Conservation (phyloP, 176 grass and related monocot species). For the Leersia perrieri region DNA sequence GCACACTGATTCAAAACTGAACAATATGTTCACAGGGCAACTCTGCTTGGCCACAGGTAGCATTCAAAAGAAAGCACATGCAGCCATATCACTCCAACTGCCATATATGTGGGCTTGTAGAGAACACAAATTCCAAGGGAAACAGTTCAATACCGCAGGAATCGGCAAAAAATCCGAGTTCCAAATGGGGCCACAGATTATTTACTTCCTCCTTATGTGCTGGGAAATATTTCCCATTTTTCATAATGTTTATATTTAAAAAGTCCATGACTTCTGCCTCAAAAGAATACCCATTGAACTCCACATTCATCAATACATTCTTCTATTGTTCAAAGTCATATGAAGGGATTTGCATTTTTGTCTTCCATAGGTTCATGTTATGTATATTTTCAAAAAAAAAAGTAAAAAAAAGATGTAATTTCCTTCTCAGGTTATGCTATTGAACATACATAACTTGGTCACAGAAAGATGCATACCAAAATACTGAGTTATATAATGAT, state of each 20-base stretch:
- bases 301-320: slow-evolving; percentile 1
- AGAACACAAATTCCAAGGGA: not conserved
- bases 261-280: not conserved
- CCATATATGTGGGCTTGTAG: not conserved
- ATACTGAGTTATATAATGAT: not conserved
- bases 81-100: not conserved
- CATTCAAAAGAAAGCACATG: slow-evolving; percentile 9
- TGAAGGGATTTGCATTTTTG: not conserved
- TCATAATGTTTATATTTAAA: not conserved
- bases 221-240: not conserved
- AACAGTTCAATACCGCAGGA: not conserved
- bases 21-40: not conserved
- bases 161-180: not conserved
- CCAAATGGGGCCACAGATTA: not conserved
- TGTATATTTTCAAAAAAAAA: not conserved
- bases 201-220: not conserved
- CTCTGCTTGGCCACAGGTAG: not conserved
- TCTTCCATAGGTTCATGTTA: not conserved
- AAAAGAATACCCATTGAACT: not conserved
- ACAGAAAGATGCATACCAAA: not conserved
- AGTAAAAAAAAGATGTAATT: not conserved
- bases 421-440: not conserved
- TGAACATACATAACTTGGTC: slow-evolving; percentile 4
- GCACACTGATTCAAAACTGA: not conserved
- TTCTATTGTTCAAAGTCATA: not conserved